Percentiles rank a stretch among this genome's conserved stretches.
Conservation (phyloP, 2,329 filamentous ascomycete genomes). For the Penicillium thymicola region DNA sequence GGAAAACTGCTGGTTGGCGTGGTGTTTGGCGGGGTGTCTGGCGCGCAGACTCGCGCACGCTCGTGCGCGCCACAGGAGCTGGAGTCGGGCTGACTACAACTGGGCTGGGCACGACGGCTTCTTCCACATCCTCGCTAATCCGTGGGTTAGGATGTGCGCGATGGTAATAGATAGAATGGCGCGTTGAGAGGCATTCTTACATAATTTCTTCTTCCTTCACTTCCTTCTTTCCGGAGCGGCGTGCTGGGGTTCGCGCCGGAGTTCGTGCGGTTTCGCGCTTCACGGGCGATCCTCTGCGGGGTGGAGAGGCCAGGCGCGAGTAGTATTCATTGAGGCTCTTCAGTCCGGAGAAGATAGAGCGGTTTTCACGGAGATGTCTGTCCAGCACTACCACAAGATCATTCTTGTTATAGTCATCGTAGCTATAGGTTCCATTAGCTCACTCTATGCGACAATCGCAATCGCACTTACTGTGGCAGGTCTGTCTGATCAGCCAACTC, state of each 20-base stretch:
- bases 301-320: slow-evolving; percentile 47
- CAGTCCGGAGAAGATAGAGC: slow-evolving; percentile 61
- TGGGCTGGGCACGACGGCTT: not conserved
- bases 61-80: not conserved
- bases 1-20: not conserved
- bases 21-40: not conserved
- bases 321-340: slow-evolving; percentile 72
- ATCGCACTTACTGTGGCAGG: slow-evolving; percentile 64
- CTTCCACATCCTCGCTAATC: slow-evolving; percentile 3
- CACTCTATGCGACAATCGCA: slow-evolving; percentile 4
- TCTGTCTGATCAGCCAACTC: slow-evolving; percentile 70
- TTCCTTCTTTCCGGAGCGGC: slow-evolving; percentile 29
- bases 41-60: not conserved
- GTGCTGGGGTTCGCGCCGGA: slow-evolving; percentile 33
- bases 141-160: slow-evolving; percentile 12
- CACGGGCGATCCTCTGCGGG: slow-evolving; percentile 44
- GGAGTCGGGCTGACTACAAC: slow-evolving; percentile 3
- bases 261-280: slow-evolving; percentile 46
- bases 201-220: slow-evolving; percentile 41
- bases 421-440: slow-evolving; percentile 47
- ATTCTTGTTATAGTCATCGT: slow-evolving; percentile 68
- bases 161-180: slow-evolving; percentile 13
- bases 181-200: slow-evolving; percentile 20
- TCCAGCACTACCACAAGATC: slow-evolving; percentile 76
- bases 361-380: slow-evolving; percentile 67